Base-by-base conservation (phyloP, 2,329 filamentous ascomycete species). In the Colletotrichum sp. region DNA sequence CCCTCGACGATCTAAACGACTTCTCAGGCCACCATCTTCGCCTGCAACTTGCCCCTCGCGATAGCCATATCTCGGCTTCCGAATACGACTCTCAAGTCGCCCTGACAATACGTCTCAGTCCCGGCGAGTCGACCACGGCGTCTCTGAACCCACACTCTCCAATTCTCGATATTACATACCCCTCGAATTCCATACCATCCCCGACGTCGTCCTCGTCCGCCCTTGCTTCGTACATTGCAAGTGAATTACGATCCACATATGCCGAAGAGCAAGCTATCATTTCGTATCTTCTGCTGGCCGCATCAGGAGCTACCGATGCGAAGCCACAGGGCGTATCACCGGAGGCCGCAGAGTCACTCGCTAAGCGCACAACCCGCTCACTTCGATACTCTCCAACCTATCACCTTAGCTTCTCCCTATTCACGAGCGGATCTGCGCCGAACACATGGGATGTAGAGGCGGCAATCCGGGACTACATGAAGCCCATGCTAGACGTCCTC, bases 301-400 rank as follows among this genome's bases (percentile, higher is more conserved):
- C 89, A 59, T 88, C 90, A 8, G 88, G 90, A 28, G 89, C 89
- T 6, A 85, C 87, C 48, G 88, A 89, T 77, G 80, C 82, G 75
- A 85, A 86, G 68, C 85, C 88, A 5, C 86, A 88, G 75, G 86
- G 86, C 7, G 79, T 91, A 52, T 85, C 87, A 1, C 86, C 89
- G 39, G 88, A 92, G 36, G 86, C 89, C 1, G 86, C 89, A 28
- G 91, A 92, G 55, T 87, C 89, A 1, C 88, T 92, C 79, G 90
- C 86, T 80, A 94, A 89, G 90, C 94, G 96, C 77, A 95, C 95
- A 44, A 97, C 95, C 4, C 91, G 96, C 67, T 95, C 96, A 1
- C 91, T 99, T 81, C 98, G 96, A 83, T 98, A 98, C 83, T 94
- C 97, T 6, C 93, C 96, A 16, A 98, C 95, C 0, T 99, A 99